phyloP scores from a whole-genome alignment of 148 eudicot genomes.

The Tetragonia tetragonoides region DNA sequence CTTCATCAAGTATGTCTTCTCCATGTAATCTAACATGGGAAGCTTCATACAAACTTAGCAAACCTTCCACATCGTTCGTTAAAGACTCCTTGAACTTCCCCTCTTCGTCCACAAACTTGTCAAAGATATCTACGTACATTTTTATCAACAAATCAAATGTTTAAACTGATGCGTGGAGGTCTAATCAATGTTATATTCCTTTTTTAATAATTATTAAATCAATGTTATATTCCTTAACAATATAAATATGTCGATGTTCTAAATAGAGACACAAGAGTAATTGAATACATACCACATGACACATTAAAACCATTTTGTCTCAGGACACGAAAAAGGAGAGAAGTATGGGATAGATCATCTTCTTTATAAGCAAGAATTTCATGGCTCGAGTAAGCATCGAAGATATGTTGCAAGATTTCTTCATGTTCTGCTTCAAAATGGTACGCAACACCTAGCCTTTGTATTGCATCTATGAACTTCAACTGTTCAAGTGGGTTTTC shows the following conservation, averaged over 20 bases:
- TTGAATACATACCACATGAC: neutral
- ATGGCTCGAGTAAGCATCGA: neutral
- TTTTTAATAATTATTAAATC: too few species aligned
- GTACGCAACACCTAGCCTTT: neutral
- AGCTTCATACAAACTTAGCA: conserved; percentile 44
- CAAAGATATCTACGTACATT: conserved; percentile 26
- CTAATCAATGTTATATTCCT: too few species aligned
- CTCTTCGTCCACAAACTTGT: conserved; percentile 15
- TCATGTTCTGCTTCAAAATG: neutral
- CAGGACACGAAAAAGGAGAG: neutral
- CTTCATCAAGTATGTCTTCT: conserved; percentile 40
- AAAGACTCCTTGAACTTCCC: conserved; percentile 22
- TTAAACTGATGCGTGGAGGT: too few species aligned
- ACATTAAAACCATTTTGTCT: neutral
- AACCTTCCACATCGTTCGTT: conserved; percentile 18
- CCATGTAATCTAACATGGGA: conserved; percentile 30
- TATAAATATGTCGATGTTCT: too few species aligned
- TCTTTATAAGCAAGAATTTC: neutral
- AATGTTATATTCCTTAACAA: too few species aligned
- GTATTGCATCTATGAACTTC: neutral
- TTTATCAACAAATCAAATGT: too few species aligned
- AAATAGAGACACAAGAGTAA: too few species aligned
- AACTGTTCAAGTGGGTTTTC: neutral
- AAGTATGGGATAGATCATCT: neutral
- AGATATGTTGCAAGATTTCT: neutral